Percentiles rank a stretch among this genome's conserved stretches.
phyloP scores from a whole-genome alignment of 192 early-diverging fungal genomes.

The Linnemannia exigua region DNA sequence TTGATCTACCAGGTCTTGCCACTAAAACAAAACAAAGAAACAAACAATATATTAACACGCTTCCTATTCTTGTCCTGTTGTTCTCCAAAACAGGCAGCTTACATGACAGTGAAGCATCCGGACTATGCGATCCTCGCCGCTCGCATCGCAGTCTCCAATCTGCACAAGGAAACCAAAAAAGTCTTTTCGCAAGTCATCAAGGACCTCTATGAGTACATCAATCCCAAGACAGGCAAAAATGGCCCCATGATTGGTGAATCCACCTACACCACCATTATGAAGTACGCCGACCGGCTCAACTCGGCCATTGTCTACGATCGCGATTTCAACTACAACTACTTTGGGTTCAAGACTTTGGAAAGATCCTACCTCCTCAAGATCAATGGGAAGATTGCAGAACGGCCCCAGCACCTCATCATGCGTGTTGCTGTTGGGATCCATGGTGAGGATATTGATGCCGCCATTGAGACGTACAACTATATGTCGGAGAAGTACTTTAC shows the following conservation, averaged over 20 bases:
- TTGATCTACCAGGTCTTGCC: not conserved
- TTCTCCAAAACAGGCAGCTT: conserved; percentile 73
- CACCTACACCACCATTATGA: conserved; percentile 75
- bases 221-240: conserved; percentile 90
- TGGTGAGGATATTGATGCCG: conserved; percentile 90
- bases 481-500: conserved; percentile 96
- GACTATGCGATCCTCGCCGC: conserved; percentile 98
- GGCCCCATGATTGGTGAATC: conserved; percentile 91
- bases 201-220: conserved; percentile 88
- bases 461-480: conserved; percentile 94
- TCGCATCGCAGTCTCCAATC: conserved; percentile 97
- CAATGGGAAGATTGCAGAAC: conserved; percentile 88
- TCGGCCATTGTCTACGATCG: conserved; percentile 96
- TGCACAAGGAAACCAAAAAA: conserved; percentile 90
- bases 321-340: conserved; percentile 98
- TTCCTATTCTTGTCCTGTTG: not conserved
- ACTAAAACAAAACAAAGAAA: not conserved
- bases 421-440: conserved; percentile 98
- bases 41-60: no score
- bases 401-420: conserved; percentile 99
- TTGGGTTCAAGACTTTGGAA: conserved; percentile 99
- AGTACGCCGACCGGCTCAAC: conserved; percentile 87
- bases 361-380: conserved; percentile 93
- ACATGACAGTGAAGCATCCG: conserved; percentile 95
- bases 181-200: conserved; percentile 87